A percentile compares a stretch with the other conserved stretches of the same genome.
Conservation (phyloP, 345 rosid genomes). For the Aegle marmelos region DNA sequence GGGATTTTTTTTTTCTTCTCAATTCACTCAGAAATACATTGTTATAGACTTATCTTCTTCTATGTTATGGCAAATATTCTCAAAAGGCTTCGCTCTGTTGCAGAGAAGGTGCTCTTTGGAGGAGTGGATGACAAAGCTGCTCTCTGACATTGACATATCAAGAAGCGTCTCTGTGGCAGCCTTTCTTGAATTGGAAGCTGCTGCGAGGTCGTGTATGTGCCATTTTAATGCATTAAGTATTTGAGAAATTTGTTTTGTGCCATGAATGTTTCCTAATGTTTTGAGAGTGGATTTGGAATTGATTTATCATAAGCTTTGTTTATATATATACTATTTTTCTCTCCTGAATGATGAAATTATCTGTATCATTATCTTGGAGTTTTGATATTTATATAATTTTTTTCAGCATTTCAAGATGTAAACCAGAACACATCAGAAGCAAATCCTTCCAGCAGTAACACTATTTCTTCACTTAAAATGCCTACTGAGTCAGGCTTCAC, state of each 20-base stretch:
- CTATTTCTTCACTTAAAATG: conserved; percentile 38
- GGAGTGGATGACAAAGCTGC: conserved; percentile 93
- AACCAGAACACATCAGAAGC: conserved; percentile 53
- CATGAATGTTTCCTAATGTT: neutral
- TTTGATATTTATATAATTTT: conserved; percentile 7
- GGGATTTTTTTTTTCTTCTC: neutral
- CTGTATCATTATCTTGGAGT: conserved; percentile 6
- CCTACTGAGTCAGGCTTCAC: conserved; percentile 52
- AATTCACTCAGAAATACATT: neutral
- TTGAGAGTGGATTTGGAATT: conserved; percentile 2
- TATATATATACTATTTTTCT: neutral
- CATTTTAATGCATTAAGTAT: conserved; percentile 22
- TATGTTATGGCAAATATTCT: conserved; percentile 27
- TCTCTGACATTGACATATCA: conserved; percentile 92
- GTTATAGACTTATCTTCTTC: neutral
- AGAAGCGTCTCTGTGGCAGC: conserved; percentile 86
- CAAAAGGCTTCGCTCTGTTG: conserved; percentile 47
- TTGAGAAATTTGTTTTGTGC: conserved; percentile 10
- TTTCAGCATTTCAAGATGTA: conserved; percentile 90
- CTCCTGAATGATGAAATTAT: neutral
- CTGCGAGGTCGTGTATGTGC: conserved; percentile 93
- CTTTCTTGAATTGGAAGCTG: conserved; percentile 98
- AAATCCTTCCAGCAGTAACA: conserved; percentile 37
- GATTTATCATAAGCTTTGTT: neutral
- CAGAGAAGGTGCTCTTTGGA: conserved; percentile 97